phyloP scores from a whole-genome alignment of 352 stramenopile species.

The Phytophthora tubulina region DNA sequence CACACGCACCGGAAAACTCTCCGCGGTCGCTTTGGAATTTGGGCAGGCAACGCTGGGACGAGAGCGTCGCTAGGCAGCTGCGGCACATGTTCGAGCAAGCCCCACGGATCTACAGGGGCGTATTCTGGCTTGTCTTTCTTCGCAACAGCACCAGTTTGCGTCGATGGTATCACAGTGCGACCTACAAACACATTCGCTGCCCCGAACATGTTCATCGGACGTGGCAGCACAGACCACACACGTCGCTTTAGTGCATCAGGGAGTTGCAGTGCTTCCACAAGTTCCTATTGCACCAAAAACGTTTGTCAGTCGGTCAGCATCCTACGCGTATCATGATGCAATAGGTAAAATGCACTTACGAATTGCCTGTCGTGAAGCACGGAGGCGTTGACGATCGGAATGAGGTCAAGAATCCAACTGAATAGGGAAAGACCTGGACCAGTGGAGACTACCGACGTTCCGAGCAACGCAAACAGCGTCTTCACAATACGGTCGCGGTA shows the following conservation, averaged over 20 bases:
- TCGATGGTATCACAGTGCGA: slow-evolving; percentile 24
- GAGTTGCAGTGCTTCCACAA: slow-evolving; percentile 72
- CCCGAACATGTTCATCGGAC: slow-evolving; percentile 47
- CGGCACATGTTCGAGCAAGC: slow-evolving; percentile 73
- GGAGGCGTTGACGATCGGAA: slow-evolving; percentile 78
- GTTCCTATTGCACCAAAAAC: slow-evolving; percentile 55
- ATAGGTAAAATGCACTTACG: slow-evolving; percentile 50
- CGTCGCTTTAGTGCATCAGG: slow-evolving; percentile 66
- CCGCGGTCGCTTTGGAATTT: slow-evolving; percentile 64
- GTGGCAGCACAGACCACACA: slow-evolving; percentile 79
- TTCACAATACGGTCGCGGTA: slow-evolving; percentile 90
- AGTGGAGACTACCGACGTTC: slow-evolving; percentile 68
- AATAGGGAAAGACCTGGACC: slow-evolving; percentile 81
- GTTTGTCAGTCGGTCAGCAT: slow-evolving; percentile 20
- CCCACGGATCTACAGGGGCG: slow-evolving; percentile 79
- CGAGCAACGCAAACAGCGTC: slow-evolving; percentile 79
- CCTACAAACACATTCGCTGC: slow-evolving; percentile 42
- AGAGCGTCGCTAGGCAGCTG: slow-evolving; percentile 77
- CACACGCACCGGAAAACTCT: slow-evolving; percentile 80
- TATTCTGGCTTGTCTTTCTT: slow-evolving; percentile 36
- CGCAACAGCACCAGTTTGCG: slow-evolving; percentile 37
- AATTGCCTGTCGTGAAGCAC: slow-evolving; percentile 82
- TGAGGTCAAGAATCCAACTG: slow-evolving; percentile 89
- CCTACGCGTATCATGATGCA: background rate
- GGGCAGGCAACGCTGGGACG: slow-evolving; percentile 46